Evolutionary conservation across 768 basidiomycete species (phyloP).

Genomic region (Suillus brevipes): DNA sequence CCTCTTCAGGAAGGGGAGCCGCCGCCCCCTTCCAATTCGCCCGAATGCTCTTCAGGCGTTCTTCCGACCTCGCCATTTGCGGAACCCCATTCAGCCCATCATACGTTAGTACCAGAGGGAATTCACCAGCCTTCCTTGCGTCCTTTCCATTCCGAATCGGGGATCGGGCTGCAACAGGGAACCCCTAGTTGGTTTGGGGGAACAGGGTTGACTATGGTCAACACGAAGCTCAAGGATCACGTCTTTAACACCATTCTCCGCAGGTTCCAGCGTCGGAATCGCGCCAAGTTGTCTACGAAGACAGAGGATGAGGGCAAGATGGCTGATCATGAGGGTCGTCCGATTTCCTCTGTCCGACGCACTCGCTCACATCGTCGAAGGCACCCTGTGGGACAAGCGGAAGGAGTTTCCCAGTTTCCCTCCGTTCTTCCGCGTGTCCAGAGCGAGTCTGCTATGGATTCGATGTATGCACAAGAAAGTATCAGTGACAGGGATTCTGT

Average conservation of each 20-base stretch:
- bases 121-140: constrained; percentile 39
- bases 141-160: constrained; percentile 42
- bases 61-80: constrained; percentile 34
- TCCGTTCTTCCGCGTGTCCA: constrained; percentile 59
- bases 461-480: constrained; percentile 36
- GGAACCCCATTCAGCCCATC: constrained; percentile 21
- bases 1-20: constrained; percentile 41
- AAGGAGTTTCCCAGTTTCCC: constrained; percentile 32
- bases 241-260: constrained; percentile 89
- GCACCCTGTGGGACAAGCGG: constrained; percentile 30
- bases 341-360: constrained; percentile 5
- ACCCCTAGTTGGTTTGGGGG: constrained; percentile 75
- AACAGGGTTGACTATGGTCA: constrained; percentile 90
- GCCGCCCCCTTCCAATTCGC: constrained; percentile 53
- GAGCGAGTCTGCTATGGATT: constrained; percentile 54
- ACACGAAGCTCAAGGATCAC: constrained; percentile 92
- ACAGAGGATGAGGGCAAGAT: constrained; percentile 60
- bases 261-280: constrained; percentile 58
- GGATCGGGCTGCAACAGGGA: constrained; percentile 28
- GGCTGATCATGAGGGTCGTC: constrained; percentile 43
- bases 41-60: constrained; percentile 34
- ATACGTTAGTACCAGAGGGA: constrained; percentile 21
- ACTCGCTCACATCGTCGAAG: constrained; percentile 20
- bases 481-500: constrained; percentile 46
- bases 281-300: constrained; percentile 36